These are phyloP conservation scores for Xylaria hypoxylon DNA, from an alignment of 2,329 filamentous ascomycete species.

Conservation along the genomic window DNA sequence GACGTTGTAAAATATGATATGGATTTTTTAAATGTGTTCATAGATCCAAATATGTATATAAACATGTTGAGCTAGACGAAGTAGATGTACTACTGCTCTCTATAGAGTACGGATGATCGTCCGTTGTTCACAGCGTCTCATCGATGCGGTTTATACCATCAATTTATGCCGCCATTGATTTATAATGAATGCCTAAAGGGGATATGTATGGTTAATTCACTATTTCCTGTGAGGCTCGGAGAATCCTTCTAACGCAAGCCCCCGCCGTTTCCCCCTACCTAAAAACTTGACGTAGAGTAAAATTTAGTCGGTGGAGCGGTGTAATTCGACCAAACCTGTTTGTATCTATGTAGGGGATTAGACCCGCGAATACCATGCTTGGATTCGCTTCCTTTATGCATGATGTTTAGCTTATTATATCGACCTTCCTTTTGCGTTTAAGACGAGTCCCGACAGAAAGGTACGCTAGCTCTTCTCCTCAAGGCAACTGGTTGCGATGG, in stretches of 20 bases:
- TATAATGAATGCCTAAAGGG: neutral
- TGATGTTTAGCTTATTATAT: neutral
- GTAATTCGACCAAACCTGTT: conserved; percentile 4
- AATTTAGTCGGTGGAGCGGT: conserved; percentile 12
- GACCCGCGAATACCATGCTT: neutral
- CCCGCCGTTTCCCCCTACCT: conserved; percentile 26
- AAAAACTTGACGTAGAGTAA: neutral
- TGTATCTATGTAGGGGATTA: neutral
- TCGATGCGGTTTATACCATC: neutral
- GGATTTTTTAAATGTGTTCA: neutral
- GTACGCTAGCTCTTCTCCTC: neutral
- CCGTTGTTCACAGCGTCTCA: neutral
- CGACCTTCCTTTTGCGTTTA: conserved; percentile 28
- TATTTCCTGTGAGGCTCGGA: conserved; percentile 15
- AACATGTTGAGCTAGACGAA: neutral
- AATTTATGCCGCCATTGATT: neutral
- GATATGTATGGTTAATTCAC: neutral
- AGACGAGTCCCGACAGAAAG: conserved; percentile 14
- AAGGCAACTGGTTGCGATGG: neutral
- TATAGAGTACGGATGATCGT: neutral
- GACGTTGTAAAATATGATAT: neutral
- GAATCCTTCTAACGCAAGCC: conserved; percentile 12
- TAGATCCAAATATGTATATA: neutral
- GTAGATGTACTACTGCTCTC: neutral
- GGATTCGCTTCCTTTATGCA: conserved; percentile 7